Percentiles rank a stretch among this genome's conserved stretches.
Evolutionary conservation across 305 asterid genomes (phyloP).

Genomic region (Fraxinus nigra): DNA sequence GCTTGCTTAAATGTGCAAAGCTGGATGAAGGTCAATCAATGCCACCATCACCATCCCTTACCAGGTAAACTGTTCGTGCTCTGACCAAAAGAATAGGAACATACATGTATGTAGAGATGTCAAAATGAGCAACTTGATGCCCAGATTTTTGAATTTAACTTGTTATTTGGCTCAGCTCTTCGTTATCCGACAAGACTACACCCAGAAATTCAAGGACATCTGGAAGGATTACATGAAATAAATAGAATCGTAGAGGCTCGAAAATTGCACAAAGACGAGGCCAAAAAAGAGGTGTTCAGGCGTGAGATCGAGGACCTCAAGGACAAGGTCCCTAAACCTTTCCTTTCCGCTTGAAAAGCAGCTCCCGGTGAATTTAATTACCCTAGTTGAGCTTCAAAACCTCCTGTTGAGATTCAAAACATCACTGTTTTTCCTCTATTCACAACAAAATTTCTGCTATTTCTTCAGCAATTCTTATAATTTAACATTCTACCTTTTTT

Average conservation of each 20-base stretch:
- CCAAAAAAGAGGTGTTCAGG: slow-evolving; percentile 45
- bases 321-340: neutral
- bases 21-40: slow-evolving; percentile 46
- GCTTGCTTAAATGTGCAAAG: slow-evolving; percentile 29
- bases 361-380: too few species aligned
- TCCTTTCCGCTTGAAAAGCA: neutral
- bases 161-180: slow-evolving; percentile 34
- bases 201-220: slow-evolving; percentile 47
- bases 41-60: slow-evolving; percentile 60
- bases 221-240: slow-evolving; percentile 64
- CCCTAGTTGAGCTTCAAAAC: too few species aligned
- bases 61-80: slow-evolving; percentile 34
- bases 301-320: too few species aligned
- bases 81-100: neutral
- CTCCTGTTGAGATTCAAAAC: too few species aligned
- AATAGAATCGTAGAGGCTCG: slow-evolving; percentile 69
- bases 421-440: too few species aligned
- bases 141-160: neutral
- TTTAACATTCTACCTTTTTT: too few species aligned
- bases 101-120: neutral
- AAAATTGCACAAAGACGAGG: slow-evolving; percentile 62
- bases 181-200: slow-evolving; percentile 65
- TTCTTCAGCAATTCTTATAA: too few species aligned
- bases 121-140: neutral
- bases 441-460: too few species aligned